Evolutionary conservation across 768 basidiomycete genomes (phyloP).

Genomic region (Hydnum rufescens): DNA sequence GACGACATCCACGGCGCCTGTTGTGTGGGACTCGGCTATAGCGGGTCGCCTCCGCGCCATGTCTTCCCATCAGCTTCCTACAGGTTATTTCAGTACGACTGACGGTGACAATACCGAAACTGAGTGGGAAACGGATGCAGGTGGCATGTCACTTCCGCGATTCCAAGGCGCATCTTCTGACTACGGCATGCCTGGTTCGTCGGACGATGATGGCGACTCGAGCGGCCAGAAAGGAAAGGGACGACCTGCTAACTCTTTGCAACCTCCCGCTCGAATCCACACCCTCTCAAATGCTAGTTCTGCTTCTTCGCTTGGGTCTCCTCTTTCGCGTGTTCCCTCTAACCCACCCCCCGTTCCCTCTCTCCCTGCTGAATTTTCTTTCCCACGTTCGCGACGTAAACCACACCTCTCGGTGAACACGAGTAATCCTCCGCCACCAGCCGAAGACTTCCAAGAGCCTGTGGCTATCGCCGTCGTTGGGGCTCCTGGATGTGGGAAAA

Average conservation of each 20-base stretch:
- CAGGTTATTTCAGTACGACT: neutral
- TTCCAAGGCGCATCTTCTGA: neutral
- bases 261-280: neutral
- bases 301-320: neutral
- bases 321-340: neutral
- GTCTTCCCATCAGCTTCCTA: neutral
- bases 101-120: neutral
- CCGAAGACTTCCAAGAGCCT: neutral
- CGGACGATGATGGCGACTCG: neutral
- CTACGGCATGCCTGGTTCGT: neutral
- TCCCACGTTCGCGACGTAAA: neutral
- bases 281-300: neutral
- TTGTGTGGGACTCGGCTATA: neutral
- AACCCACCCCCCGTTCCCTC: neutral
- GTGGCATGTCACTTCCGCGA: neutral
- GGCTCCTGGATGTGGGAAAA: conserved; percentile 62
- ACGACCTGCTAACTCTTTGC: neutral
- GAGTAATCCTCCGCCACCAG: too few species aligned
- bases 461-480: conserved; percentile 66
- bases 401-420: neutral
- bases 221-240: neutral
- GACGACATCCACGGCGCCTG: too few species aligned
- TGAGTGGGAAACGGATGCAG: neutral
- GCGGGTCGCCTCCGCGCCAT: neutral
- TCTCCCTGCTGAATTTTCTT: neutral